Evolutionary conservation across 805 yeast genomes (phyloP).

Genomic region (Candida morakotiae): DNA sequence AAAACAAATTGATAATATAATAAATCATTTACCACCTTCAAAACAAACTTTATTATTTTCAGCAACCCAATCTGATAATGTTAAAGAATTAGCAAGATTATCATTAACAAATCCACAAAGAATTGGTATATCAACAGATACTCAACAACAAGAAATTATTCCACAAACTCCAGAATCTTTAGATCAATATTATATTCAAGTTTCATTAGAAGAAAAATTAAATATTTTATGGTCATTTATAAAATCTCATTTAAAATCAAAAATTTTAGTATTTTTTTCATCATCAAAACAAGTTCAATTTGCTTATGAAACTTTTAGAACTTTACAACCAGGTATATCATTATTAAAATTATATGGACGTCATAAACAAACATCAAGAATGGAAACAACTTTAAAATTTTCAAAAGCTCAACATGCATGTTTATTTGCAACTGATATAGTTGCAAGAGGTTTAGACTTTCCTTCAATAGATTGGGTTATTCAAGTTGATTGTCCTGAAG

Average conservation of each 20-base stretch:
- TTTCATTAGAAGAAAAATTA: conserved; percentile 74
- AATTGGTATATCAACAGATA: conserved; percentile 37
- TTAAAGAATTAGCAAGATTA: conserved; percentile 76
- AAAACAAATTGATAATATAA: conserved; percentile 73
- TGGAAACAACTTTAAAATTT: conserved; percentile 77
- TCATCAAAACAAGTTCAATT: conserved; percentile 90
- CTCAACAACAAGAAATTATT: conserved; percentile 49
- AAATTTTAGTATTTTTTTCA: conserved; percentile 78
- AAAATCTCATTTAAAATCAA: conserved; percentile 74
- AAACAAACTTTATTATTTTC: conserved; percentile 84
- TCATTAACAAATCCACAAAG: conserved; percentile 60
- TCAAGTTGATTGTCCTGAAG: conserved; percentile 90
- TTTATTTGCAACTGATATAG: conserved; percentile 85
- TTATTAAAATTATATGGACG: conserved; percentile 82
- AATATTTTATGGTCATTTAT: conserved; percentile 84
- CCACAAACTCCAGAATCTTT: conserved; percentile 78
- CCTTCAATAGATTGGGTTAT: conserved; percentile 95
- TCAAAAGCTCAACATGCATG: conserved; percentile 76
- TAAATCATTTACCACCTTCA: conserved; percentile 70
- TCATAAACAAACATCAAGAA: conserved; percentile 83
- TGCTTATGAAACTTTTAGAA: conserved; percentile 81
- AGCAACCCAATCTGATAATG: conserved; percentile 85
- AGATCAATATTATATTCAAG: conserved; percentile 76
- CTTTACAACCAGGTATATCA: conserved; percentile 89
- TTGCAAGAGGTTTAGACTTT: conserved; percentile 88